phyloP scores from a whole-genome alignment of 306 rosid species.

The Herpetospermum pedunculosum region DNA sequence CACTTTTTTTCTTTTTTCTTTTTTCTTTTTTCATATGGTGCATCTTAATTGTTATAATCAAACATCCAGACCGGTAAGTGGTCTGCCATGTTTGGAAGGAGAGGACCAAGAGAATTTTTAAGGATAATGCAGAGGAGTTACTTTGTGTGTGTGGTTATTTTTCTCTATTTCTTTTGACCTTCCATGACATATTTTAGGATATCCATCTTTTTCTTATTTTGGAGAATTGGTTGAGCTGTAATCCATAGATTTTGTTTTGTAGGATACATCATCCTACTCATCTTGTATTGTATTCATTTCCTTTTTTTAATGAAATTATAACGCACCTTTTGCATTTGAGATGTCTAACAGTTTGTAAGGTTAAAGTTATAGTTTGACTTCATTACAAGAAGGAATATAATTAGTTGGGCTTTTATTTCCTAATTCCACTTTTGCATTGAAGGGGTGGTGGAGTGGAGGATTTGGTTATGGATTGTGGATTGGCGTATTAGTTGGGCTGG shows the following conservation, averaged over 20 bases:
- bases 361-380: neutral
- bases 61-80: neutral
- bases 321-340: neutral
- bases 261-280: neutral
- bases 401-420: neutral
- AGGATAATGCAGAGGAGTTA: neutral
- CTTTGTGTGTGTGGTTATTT: neutral
- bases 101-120: neutral
- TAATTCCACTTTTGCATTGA: slow-evolving; percentile 15
- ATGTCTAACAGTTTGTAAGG: neutral
- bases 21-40: neutral
- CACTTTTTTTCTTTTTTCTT: neutral
- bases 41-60: neutral
- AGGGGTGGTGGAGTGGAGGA: slow-evolving; percentile 99
- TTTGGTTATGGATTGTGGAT: slow-evolving; percentile 94
- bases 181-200: neutral
- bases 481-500: slow-evolving; percentile 72
- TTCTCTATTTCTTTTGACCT: neutral
- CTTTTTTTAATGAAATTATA: neutral
- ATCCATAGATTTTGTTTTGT: neutral
- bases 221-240: neutral
- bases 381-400: neutral
- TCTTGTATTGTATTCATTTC: neutral
- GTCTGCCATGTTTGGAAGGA: neutral
- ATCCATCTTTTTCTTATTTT: neutral